Evolutionary conservation across 2,329 filamentous ascomycete species (phyloP).

Genomic region (Dendrostoma leiphaemia): DNA sequence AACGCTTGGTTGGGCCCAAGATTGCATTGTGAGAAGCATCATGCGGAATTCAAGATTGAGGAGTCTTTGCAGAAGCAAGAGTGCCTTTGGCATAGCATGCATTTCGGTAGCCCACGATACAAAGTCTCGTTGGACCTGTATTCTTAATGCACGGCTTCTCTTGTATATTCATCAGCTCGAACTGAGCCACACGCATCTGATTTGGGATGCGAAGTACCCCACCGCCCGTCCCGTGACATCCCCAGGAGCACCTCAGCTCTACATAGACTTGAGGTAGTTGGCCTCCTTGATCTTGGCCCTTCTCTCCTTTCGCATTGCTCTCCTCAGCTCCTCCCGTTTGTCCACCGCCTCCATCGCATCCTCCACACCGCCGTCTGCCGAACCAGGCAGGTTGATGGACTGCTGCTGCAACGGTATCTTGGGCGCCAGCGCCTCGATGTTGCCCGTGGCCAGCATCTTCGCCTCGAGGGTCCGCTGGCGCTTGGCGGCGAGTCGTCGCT

Average conservation of each 20-base stretch:
- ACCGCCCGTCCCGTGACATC: neutral
- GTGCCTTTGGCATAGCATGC: neutral
- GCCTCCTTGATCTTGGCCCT: slow-evolving; percentile 77
- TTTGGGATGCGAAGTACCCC: too few relatives aligned
- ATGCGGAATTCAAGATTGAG: neutral
- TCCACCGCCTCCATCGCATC: slow-evolving; percentile 46
- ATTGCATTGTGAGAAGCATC: neutral
- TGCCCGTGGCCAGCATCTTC: slow-evolving; percentile 60
- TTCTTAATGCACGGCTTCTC: neutral
- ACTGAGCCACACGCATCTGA: too few relatives aligned
- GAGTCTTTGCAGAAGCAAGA: neutral
- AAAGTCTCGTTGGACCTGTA: neutral
- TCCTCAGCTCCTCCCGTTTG: slow-evolving; percentile 62
- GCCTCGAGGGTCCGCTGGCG: slow-evolving; percentile 55
- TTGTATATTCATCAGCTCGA: neutral
- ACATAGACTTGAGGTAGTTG: slow-evolving; percentile 84
- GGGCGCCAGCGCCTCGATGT: slow-evolving; percentile 62
- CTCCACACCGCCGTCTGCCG: slow-evolving; percentile 39
- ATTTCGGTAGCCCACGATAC: neutral
- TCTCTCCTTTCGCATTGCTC: slow-evolving; percentile 72
- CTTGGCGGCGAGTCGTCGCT: slow-evolving; percentile 70
- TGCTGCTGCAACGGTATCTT: slow-evolving; percentile 77
- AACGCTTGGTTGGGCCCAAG: neutral
- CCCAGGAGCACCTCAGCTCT: slow-evolving; percentile 24
- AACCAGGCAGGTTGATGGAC: slow-evolving; percentile 67